phyloP scores from a whole-genome alignment of 2,329 filamentous ascomycete species.

The Pestalotiopsis sp. region DNA sequence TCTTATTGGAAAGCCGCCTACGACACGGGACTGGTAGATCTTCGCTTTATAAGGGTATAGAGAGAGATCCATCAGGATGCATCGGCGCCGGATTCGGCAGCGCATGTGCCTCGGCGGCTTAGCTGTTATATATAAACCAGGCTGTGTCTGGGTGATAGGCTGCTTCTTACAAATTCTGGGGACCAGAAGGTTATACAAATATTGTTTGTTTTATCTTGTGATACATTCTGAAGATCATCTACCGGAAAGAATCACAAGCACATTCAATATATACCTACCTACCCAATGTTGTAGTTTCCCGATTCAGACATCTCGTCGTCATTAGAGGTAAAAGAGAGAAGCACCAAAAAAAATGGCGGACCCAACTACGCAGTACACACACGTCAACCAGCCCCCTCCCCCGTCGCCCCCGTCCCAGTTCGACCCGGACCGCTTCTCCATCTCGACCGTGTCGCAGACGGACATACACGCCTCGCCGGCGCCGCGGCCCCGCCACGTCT shows the following conservation, averaged over 20 bases:
- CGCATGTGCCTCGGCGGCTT: background rate
- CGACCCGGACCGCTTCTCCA: background rate
- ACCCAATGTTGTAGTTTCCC: too few relatives aligned
- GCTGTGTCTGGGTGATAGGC: background rate
- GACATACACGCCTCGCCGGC: constrained; percentile 1
- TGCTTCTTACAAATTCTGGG: background rate
- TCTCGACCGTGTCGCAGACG: background rate
- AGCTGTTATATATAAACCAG: background rate
- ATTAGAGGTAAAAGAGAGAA: background rate
- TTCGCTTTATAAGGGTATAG: background rate
- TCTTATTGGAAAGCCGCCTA: background rate
- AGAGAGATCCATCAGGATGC: background rate
- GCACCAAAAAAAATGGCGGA: background rate
- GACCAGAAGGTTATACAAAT: too few relatives aligned
- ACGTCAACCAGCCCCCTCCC: background rate
- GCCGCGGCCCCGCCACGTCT: background rate
- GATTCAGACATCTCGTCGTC: background rate
- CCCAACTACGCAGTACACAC: background rate
- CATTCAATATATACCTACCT: too few relatives aligned
- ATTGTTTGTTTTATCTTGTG: too few relatives aligned
- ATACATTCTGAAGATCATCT: too few relatives aligned
- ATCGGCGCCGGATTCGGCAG: background rate
- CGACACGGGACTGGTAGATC: background rate
- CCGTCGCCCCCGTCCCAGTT: background rate
- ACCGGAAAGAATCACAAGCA: too few relatives aligned